phyloP scores from a whole-genome alignment of 176 grass and related monocot species.

The Tillandsia leiboldiana region DNA sequence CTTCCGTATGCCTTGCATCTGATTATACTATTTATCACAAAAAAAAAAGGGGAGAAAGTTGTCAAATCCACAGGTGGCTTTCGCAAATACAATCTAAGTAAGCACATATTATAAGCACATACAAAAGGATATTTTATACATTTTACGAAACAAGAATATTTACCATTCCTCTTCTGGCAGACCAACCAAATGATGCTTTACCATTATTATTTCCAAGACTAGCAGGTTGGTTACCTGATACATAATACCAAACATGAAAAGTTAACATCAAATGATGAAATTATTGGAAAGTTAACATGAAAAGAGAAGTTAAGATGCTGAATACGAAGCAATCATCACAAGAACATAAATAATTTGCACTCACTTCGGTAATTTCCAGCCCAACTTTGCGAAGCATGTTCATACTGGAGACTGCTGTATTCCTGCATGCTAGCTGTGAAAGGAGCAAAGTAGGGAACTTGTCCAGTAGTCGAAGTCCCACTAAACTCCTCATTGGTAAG shows the following conservation, averaged over 20 bases:
- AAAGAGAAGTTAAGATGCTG: too few relatives aligned
- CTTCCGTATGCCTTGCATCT: too few relatives aligned
- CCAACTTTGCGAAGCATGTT: slow-evolving; percentile 6
- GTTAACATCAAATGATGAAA: neutral
- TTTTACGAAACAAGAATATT: neutral
- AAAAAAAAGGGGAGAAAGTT: neutral
- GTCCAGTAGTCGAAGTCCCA: slow-evolving; percentile 30
- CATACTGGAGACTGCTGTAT: slow-evolving; percentile 13
- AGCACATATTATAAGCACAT: too few relatives aligned
- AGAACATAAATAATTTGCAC: slow-evolving; percentile 4
- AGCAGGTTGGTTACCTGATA: neutral
- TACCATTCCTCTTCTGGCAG: neutral
- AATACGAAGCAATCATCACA: neutral
- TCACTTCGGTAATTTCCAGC: slow-evolving; percentile 25
- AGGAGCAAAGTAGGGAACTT: slow-evolving; percentile 30
- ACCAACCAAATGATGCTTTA: neutral
- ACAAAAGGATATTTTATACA: neutral
- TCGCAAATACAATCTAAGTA: too few relatives aligned
- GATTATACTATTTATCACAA: too few relatives aligned
- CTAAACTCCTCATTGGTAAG: slow-evolving; percentile 55
- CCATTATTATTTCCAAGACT: neutral
- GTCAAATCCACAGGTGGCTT: neutral
- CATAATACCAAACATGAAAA: neutral
- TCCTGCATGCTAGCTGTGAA: slow-evolving; percentile 13
- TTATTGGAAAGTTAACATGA: neutral